These are phyloP conservation scores for Inga leiocalycina DNA, from an alignment of 306 rosid species.

Conservation along the genomic window DNA sequence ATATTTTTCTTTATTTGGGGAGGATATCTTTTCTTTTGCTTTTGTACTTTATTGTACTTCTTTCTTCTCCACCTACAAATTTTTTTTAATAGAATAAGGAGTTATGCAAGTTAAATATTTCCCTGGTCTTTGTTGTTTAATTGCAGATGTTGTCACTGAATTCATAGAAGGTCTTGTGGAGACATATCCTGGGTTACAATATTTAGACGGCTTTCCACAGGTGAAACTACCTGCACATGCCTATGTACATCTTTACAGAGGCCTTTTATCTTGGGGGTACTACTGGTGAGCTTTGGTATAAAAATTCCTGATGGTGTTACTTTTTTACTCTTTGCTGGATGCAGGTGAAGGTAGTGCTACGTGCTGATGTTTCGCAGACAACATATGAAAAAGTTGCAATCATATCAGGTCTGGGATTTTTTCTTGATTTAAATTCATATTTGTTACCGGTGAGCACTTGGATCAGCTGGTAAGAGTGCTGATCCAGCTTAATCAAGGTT, in stretches of 20 bases:
- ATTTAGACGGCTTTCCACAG: slow-evolving; percentile 90
- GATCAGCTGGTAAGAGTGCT: no score
- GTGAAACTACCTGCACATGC: slow-evolving; percentile 39
- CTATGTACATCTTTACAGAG: not conserved
- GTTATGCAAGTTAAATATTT: slow-evolving; percentile 12
- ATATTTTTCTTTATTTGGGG: not conserved
- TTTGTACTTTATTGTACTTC: not conserved
- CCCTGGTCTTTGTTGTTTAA: slow-evolving; percentile 29
- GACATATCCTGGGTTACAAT: slow-evolving; percentile 88
- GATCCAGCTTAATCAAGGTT: no score
- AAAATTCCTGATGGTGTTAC: not conserved
- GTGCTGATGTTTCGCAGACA: slow-evolving; percentile 76
- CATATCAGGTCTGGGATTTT: slow-evolving; percentile 67
- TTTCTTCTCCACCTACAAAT: not conserved
- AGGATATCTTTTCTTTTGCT: not conserved
- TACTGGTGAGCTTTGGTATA: no score
- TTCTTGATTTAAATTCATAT: not conserved
- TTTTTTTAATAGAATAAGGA: not conserved
- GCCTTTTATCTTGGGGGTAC: not conserved
- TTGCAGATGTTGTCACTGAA: slow-evolving; percentile 90
- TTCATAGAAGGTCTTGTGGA: slow-evolving; percentile 96
- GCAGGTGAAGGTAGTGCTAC: slow-evolving; percentile 95
- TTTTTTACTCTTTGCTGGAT: slow-evolving; percentile 17
- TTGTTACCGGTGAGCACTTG: no score
- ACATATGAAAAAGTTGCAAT: slow-evolving; percentile 87